Evolutionary conservation across 2,329 filamentous ascomycete species (phyloP), one percentile per base, ranked within the genome.

Genomic region (Stachybotrys chlorohalonatus): DNA sequence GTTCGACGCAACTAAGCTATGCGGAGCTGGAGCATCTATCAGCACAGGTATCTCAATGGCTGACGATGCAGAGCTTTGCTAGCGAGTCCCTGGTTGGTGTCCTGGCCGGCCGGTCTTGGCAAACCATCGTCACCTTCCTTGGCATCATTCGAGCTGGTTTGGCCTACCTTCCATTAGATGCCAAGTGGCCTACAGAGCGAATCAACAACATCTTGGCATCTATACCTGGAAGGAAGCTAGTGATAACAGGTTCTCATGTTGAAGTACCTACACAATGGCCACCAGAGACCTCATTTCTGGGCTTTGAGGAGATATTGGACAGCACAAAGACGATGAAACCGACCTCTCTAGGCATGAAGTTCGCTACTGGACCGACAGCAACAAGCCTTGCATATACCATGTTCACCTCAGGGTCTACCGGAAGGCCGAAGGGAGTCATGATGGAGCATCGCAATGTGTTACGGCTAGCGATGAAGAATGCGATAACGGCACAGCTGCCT

Each of bases 151-250:
- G 59, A 16, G 53, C 58, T 3, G 52, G 17, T 17, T 46, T 57
- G 4, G 57, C 57, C 5, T 60, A 60, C 47, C 24, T 60, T 2
- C 58, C 58, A 1, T 51, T 60, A 8, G 58, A 60, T 39, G 42
- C 55, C 32, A 57, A 55, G 9, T 45, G 55, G 5, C 58, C 58
- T 9, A 46, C 46, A 31, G 55, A 49, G 1, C 49, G 58, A 5
- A 54, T 57, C 6, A 49, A 52, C n/a, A 39, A 50, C 2, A 59
- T 60, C 30, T 47, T 60, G 2, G 52, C 57, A 11, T 36, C 57
- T 5, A 32, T 60, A 8, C 36, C 31, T 3, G 53, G 51, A 4
- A 17, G 50, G 13, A 52, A 47, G 30, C 17, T 56, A 11, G 45
- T 55, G 7, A 32, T 52, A 7, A 7, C 52, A 24, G 53, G 49